phyloP scores from a whole-genome alignment of 768 basidiomycete genomes.

The Suillus decipiens region DNA sequence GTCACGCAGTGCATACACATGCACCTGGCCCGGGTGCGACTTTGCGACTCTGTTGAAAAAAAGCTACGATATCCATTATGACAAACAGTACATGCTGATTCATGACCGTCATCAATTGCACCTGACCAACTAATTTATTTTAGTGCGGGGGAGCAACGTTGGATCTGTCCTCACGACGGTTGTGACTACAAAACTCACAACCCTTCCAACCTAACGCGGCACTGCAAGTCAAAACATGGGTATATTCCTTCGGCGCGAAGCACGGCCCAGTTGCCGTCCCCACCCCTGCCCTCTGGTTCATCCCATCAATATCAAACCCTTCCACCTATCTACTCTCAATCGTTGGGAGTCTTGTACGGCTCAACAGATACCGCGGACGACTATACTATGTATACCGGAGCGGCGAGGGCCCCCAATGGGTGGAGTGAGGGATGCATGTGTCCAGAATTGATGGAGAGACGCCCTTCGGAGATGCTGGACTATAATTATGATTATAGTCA shows the following conservation, averaged over 20 bases:
- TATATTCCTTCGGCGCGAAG: too few species aligned
- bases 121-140: too few species aligned
- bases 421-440: constrained; percentile 1
- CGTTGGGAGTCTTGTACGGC: neutral
- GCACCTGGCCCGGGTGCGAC: constrained; percentile 14
- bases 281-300: too few species aligned
- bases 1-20: constrained; percentile 19
- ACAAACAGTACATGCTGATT: constrained; percentile 18
- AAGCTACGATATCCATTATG: constrained; percentile 22
- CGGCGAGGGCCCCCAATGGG: neutral
- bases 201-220: too few species aligned
- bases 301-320: too few species aligned
- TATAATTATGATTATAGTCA: too few species aligned
- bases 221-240: too few species aligned
- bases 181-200: too few species aligned
- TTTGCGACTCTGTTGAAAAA: constrained; percentile 21
- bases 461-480: neutral
- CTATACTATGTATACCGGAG: neutral
- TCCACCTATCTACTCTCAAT: too few species aligned
- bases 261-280: too few species aligned
- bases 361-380: neutral
- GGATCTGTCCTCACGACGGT: too few species aligned
- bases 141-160: constrained; percentile 16
- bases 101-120: neutral
- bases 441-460: neutral